Percentiles rank a stretch among this genome's conserved stretches.
Conservation (phyloP, 495 filamentous ascomycete genomes). For the Evernia prunastri region DNA sequence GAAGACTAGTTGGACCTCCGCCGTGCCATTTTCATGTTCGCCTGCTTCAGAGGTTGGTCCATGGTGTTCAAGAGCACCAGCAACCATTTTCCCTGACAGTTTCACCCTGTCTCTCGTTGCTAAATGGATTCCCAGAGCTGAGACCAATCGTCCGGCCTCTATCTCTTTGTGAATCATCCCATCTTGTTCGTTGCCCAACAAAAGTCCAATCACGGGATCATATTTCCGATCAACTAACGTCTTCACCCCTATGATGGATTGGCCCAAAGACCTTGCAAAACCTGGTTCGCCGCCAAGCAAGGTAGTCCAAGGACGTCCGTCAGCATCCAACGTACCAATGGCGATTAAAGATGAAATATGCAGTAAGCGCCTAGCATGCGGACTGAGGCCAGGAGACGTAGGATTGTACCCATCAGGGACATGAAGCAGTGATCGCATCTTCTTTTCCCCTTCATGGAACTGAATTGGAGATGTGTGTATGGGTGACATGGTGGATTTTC, state of each 20-base stretch:
- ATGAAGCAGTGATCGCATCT: constrained; percentile 42
- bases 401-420: constrained; percentile 52
- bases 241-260: constrained; percentile 52
- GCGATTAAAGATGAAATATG: constrained; percentile 57
- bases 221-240: constrained; percentile 49
- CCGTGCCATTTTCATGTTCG: constrained; percentile 29
- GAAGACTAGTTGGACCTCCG: constrained; percentile 58
- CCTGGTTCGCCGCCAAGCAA: constrained; percentile 66
- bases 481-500: background rate
- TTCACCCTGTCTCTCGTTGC: constrained; percentile 61
- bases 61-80: constrained; percentile 41
- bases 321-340: constrained; percentile 58
- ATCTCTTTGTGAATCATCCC: constrained; percentile 34
- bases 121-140: constrained; percentile 60
- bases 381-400: constrained; percentile 49
- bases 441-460: constrained; percentile 44
- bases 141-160: constrained; percentile 42
- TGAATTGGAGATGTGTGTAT: constrained; percentile 2
- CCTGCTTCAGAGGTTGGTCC: constrained; percentile 17
- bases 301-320: constrained; percentile 65
- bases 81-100: constrained; percentile 56
- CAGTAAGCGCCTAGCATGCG: constrained; percentile 47
- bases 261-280: constrained; percentile 53
- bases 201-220: constrained; percentile 58
- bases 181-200: constrained; percentile 40